These are phyloP conservation scores for Entophlyctis helioformis DNA, from an alignment of 192 early-diverging fungal species.

Conservation along the genomic window DNA sequence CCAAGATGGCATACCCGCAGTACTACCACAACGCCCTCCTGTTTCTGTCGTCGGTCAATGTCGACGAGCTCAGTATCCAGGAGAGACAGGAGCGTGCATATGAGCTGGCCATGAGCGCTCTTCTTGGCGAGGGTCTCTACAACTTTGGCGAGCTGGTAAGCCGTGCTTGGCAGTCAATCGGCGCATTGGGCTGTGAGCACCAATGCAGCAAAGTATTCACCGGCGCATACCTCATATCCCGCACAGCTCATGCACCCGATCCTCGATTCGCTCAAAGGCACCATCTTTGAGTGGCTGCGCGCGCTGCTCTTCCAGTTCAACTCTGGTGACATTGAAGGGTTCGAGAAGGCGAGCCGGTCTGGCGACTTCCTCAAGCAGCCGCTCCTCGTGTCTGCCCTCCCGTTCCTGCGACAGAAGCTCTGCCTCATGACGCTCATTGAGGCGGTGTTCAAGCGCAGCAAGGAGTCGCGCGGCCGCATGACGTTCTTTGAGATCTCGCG, in stretches of 20 bases:
- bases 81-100: slow-evolving; percentile 86
- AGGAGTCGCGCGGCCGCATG: slow-evolving; percentile 61
- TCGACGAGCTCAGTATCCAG: slow-evolving; percentile 61
- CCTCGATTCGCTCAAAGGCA: slow-evolving; percentile 61
- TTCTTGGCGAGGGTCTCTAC: slow-evolving; percentile 93
- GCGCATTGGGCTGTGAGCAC: too few relatives aligned
- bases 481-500: slow-evolving; percentile 70
- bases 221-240: slow-evolving; percentile 2
- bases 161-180: too few relatives aligned
- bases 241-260: slow-evolving; percentile 77
- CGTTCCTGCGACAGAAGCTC: slow-evolving; percentile 87
- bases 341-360: slow-evolving; percentile 57
- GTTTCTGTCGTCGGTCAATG: slow-evolving; percentile 79
- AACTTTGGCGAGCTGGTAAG: slow-evolving; percentile 99
- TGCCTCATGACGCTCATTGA: slow-evolving; percentile 96
- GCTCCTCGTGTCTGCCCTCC: slow-evolving; percentile 62
- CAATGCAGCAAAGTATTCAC: too few relatives aligned
- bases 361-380: slow-evolving; percentile 56
- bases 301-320: slow-evolving; percentile 85
- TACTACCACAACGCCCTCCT: slow-evolving; percentile 94
- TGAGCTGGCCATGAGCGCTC: slow-evolving; percentile 79
- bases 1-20: slow-evolving; percentile 78
- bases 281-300: slow-evolving; percentile 76
- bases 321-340: slow-evolving; percentile 84
- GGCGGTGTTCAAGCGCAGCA: slow-evolving; percentile 73